Base-by-base conservation (phyloP, 148 eudicot genomes). In the Tetragonia tetragonoides region DNA sequence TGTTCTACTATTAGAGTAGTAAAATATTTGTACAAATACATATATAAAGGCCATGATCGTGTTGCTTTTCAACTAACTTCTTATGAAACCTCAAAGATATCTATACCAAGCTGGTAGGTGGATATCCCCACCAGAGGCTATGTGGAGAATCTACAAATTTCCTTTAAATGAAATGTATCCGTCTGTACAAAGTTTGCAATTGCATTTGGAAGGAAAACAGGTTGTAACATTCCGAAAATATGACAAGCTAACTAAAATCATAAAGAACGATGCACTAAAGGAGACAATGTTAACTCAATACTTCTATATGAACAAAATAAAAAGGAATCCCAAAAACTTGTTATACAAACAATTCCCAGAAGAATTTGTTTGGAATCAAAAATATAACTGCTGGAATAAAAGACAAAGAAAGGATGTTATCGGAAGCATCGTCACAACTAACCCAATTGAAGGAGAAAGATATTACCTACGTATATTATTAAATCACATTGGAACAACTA, bases 61-160 rank as follows among this genome's bases (percentile, higher is more conserved):
- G 34, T 28, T 28, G 1, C 34, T 28, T 28, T 28, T 28, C 34
- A 28, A 28, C 34, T 28, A 28, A 28, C 34, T 28, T 28, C 34
- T 28, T 28, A 28, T 28, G 34, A 28, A 28, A 28, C 34, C 34
- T 28, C 34, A 49, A 49, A 59, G 16, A 59, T 12, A 59, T 11
- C 20, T 59, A 59, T 59, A 6, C 63, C 63, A 16, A 59, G 37
- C 0, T 57, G 37, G 34, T 34, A 49, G 72, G 38, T 51, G 72
- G 72, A 51, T 75, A 46, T 75, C 78, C 44, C 44, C 69, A 5
- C 78, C 78, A 2, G 60, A 63, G 28, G 60, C 69, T 44, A 65
- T 65, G 38, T 76, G 78, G 78, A 63, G 70, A 28, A 63, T 63
- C 2, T 75, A 21, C 21, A 64, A 44, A 16, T 75, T 28, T 28